phyloP scores from a whole-genome alignment of 148 eudicot species.

The Cornus kousa region DNA sequence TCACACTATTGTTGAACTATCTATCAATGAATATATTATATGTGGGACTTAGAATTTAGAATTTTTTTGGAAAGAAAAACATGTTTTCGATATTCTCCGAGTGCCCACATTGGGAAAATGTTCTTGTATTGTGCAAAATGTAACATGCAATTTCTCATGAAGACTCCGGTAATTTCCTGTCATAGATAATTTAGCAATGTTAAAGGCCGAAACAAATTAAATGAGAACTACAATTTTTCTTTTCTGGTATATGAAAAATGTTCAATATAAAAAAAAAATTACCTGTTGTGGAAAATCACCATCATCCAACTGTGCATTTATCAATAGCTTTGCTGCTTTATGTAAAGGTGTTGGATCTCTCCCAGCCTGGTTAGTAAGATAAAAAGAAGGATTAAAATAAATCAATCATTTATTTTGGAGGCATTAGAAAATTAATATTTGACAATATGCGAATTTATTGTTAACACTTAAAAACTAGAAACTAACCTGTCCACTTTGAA shows the following conservation, averaged over 20 bases:
- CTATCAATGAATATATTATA: too few species aligned
- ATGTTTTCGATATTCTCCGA: constrained; percentile 46
- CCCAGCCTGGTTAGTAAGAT: constrained; percentile 22
- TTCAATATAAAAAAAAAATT: too few species aligned
- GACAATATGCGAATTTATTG: too few species aligned
- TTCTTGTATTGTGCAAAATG: constrained; percentile 51
- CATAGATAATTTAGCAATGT: not conserved
- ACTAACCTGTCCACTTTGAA: constrained; percentile 27
- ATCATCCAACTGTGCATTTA: constrained; percentile 45
- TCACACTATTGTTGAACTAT: not conserved
- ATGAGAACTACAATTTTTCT: not conserved
- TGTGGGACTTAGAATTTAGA: not conserved
- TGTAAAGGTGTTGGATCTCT: constrained; percentile 46
- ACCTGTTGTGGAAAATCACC: constrained; percentile 64
- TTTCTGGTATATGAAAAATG: not conserved
- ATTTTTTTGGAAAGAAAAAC: constrained; percentile 16
- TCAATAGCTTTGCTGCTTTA: constrained; percentile 47
- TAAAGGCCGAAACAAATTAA: too few species aligned
- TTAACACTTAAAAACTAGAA: not conserved
- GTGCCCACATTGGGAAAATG: constrained; percentile 54
- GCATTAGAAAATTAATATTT: too few species aligned
- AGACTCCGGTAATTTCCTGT: constrained; percentile 53
- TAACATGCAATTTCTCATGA: constrained; percentile 53
- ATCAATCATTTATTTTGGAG: not conserved
- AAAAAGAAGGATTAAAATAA: not conserved